phyloP scores from a whole-genome alignment of 768 basidiomycete species.

The Lactifluus hygrophoroides region DNA sequence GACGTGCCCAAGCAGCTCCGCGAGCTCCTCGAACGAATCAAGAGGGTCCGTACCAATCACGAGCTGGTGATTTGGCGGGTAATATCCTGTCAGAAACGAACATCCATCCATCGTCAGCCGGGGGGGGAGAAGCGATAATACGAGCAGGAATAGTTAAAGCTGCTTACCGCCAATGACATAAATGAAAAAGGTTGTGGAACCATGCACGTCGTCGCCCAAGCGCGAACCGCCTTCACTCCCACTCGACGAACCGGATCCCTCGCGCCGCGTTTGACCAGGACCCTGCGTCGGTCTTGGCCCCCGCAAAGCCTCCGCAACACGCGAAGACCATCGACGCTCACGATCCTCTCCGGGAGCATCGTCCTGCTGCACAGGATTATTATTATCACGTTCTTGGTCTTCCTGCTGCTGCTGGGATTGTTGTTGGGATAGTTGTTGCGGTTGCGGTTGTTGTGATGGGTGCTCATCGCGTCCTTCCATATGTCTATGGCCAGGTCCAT shows the following conservation, averaged over 20 bases:
- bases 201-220: slow-evolving; percentile 18
- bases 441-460: neutral
- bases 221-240: neutral
- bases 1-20: slow-evolving; percentile 72
- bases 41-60: slow-evolving; percentile 68
- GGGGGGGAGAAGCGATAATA: too few species aligned
- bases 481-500: slow-evolving; percentile 9
- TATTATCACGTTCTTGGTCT: neutral
- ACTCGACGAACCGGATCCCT: slow-evolving; percentile 5
- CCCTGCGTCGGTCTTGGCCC: slow-evolving; percentile 36
- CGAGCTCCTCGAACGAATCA: slow-evolving; percentile 79
- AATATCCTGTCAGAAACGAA: slow-evolving; percentile 66
- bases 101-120: too few species aligned
- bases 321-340: slow-evolving; percentile 46
- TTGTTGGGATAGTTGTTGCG: neutral
- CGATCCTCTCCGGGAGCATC: slow-evolving; percentile 8
- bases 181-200: slow-evolving; percentile 74
- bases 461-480: slow-evolving; percentile 4
- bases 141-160: too few species aligned
- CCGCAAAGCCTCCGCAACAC: slow-evolving; percentile 54
- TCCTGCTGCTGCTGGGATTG: neutral
- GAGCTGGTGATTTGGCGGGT: slow-evolving; percentile 83
- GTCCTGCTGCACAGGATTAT: neutral
- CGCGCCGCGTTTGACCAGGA: slow-evolving; percentile 19
- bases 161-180: slow-evolving; percentile 81